A percentile compares a stretch with the other conserved stretches of the same genome.
These are phyloP conservation scores for Entomortierella chlamydospora DNA, from an alignment of 192 early-diverging fungal species.

Conservation along the genomic window DNA sequence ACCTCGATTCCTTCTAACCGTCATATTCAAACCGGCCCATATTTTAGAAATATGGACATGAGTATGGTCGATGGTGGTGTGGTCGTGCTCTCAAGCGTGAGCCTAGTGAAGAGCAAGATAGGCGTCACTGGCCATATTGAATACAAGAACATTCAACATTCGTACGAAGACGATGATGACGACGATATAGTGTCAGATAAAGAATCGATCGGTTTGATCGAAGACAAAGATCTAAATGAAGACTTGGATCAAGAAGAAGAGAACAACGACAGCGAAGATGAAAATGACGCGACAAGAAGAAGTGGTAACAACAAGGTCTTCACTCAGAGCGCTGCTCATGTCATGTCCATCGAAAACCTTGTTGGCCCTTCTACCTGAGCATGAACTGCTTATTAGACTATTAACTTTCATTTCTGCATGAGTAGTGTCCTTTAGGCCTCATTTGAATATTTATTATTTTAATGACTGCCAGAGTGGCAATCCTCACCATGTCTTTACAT, in stretches of 20 bases:
- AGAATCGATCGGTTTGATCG: constrained; percentile 36
- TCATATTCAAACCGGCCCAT: constrained; percentile 7
- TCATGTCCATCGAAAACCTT: constrained; percentile 52
- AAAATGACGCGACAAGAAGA: constrained; percentile 7
- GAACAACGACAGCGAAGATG: constrained; percentile 9
- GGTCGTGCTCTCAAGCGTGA: constrained; percentile 23
- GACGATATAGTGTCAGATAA: constrained; percentile 15
- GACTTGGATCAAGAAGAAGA: constrained; percentile 14
- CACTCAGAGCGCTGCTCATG: constrained; percentile 4
- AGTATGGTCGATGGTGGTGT: constrained; percentile 18
- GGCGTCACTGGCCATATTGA: constrained; percentile 10
- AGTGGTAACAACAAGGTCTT: not conserved
- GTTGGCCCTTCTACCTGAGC: constrained; percentile 23
- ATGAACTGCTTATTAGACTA: not conserved
- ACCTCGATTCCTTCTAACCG: constrained; percentile 3
- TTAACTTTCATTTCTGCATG: not conserved
- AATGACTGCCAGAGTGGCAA: no score
- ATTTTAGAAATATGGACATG: not conserved
- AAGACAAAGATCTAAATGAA: constrained; percentile 26
- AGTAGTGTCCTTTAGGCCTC: not conserved
- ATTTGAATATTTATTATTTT: no score
- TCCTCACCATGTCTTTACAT: no score
- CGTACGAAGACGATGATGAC: constrained; percentile 12
- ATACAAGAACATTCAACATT: constrained; percentile 1
- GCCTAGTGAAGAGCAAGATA: constrained; percentile 10